Base-by-base conservation (phyloP, 805 yeast genomes). In the Saccharomycopsis synnaedendra region DNA sequence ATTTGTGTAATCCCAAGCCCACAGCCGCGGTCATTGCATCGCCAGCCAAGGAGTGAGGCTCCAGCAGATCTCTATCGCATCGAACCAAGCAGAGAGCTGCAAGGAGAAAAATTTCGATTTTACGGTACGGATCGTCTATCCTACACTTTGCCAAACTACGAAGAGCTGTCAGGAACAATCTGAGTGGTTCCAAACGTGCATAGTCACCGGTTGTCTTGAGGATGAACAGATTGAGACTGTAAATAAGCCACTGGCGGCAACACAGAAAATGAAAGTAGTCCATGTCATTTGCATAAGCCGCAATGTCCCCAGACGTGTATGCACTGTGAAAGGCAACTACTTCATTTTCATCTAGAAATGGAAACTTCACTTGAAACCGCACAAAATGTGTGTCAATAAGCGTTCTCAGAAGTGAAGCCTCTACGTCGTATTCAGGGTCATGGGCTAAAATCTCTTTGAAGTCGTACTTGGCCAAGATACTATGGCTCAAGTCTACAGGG, bases 141-240 rank as follows among this genome's bases (percentile, higher is more conserved):
- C 61, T 57, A 51, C 76, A 69, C 53, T 71, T 66, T 4, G 78
- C 65, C 3, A 76, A 67, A 56, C 76, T 78, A 45, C 83, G 64
- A 37, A 79, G 63, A 1, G 84, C 82, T 6, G 79, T 74, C 19
- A 81, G 70, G 57, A 79, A 77, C 54, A 75, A 75, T 48, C 79
- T 60, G 32, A 67, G 68, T 4, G 84, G 80, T 11, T 71, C 69
- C 11, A 78, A 72, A 3, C 80, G 80, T 46, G 60, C 64, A 56
- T 76, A 76, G 50, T 72, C 71, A 6, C 80, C 81, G 1, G 80
- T 73, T 1, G 80, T 68, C 66, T 69, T 73, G 56, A 72, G 74
- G 7, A 76, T 56, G 54, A 75, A 67, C 1, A 80, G 71, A 44
- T 75, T 65, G 9, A 77, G 70, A 19, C 78, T 68, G 58, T 69